phyloP scores from a whole-genome alignment of 495 filamentous ascomycete genomes.

The Penicillium waksmanii region DNA sequence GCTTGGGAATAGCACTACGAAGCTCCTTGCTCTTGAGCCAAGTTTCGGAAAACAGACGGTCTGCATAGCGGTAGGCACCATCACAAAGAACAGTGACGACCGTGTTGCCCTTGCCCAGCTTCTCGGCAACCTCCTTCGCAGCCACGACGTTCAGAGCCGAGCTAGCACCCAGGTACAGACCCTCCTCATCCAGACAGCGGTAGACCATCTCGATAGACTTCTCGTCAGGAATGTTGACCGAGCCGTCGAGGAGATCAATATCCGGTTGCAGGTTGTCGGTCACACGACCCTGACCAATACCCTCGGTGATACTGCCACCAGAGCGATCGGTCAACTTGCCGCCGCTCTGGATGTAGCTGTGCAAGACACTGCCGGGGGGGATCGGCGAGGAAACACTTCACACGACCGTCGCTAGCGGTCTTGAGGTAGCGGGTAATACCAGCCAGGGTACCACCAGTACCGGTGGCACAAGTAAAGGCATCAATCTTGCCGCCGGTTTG shows the following conservation, averaged over 20 bases:
- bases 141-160: constrained; percentile 93
- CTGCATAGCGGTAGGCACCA: constrained; percentile 94
- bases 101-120: constrained; percentile 84
- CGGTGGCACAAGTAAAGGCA: constrained; percentile 94
- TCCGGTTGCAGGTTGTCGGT: constrained; percentile 92
- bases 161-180: constrained; percentile 93
- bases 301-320: constrained; percentile 93
- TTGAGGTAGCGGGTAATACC: constrained; percentile 91
- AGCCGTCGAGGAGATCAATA: constrained; percentile 82
- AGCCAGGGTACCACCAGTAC: constrained; percentile 89
- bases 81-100: constrained; percentile 95
- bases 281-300: constrained; percentile 95
- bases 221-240: constrained; percentile 83
- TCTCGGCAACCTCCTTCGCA: constrained; percentile 90
- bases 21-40: constrained; percentile 89
- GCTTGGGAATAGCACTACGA: constrained; percentile 78
- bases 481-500: constrained; percentile 87
- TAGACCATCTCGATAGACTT: constrained; percentile 99
- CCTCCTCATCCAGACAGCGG: constrained; percentile 94
- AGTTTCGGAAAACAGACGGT: constrained; percentile 83
- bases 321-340: constrained; percentile 79
- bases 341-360: constrained; percentile 86
- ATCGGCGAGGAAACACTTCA: constrained; percentile 91
- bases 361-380: constrained; percentile 91
- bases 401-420: constrained; percentile 72